These are phyloP conservation scores for Penicillium crustosum DNA, from an alignment of 2,329 filamentous ascomycete species.

Conservation along the genomic window DNA sequence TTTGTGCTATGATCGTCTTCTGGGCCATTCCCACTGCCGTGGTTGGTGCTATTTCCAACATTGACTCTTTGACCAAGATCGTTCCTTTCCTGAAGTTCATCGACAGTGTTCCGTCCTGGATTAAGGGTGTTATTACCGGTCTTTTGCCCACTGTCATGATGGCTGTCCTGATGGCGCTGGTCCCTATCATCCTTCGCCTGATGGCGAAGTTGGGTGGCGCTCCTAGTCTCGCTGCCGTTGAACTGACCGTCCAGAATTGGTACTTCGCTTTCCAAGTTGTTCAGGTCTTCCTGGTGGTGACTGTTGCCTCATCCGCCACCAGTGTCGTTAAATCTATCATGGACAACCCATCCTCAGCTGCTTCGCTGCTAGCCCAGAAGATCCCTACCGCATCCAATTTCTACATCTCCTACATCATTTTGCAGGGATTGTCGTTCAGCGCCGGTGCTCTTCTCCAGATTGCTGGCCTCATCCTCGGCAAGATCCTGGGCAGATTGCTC, in stretches of 20 bases:
- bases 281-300: constrained; percentile 87
- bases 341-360: constrained; percentile 60
- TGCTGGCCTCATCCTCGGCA: constrained; percentile 70
- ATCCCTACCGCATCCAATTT: constrained; percentile 88
- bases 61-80: constrained; percentile 64
- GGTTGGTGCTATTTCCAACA: constrained; percentile 83
- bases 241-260: constrained; percentile 84
- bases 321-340: constrained; percentile 65
- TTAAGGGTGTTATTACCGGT: constrained; percentile 80
- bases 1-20: constrained; percentile 79
- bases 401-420: constrained; percentile 91
- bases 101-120: constrained; percentile 63
- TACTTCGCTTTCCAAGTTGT: constrained; percentile 75
- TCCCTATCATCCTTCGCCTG: constrained; percentile 75
- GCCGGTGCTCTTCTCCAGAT: constrained; percentile 73
- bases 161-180: constrained; percentile 79
- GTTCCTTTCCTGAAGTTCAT: constrained; percentile 74
- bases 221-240: constrained; percentile 74
- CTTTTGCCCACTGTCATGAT: constrained; percentile 78
- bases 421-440: constrained; percentile 82
- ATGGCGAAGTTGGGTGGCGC: constrained; percentile 79
- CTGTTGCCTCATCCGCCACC: constrained; percentile 76
- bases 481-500: constrained; percentile 70
- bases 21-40: constrained; percentile 76
- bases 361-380: constrained; percentile 66